Evolutionary conservation across 176 grass and related monocot species (phyloP), one percentile per base, ranked within the genome.

Genomic region (Cenchrus purpureus): DNA sequence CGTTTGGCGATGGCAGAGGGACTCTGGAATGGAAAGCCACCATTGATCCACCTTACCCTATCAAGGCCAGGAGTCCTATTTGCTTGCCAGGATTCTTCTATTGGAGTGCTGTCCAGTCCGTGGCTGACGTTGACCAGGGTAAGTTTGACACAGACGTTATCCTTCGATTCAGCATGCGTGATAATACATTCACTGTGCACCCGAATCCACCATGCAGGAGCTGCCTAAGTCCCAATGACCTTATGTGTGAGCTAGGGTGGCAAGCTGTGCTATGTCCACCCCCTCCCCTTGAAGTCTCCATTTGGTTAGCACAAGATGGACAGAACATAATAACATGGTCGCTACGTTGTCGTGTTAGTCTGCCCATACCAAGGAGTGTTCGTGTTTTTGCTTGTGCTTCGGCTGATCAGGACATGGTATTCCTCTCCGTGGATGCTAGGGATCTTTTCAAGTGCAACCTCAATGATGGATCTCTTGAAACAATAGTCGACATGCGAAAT

Each of bases 31-130:
- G 73, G 52, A 75, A 40, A 31, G 73, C 28, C 73, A 75, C 73
- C 73, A 19, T 75, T 7, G 73, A 75, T 56, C 73, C 73, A 17
- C 73, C 73, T 12, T 75, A 75, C 51, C 51, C 50, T 34, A 75
- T 56, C 51, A 75, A 56, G 51, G 28, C 8, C 29, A 56, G 50
- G 50, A 75, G 29, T 34, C 73, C 73, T 10, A 56, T 75, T 12
- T 75, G 73, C 13, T 5, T 57, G 28, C 50, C 52, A 10, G 29
- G 52, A 2, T 32, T 12, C 73, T 56, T 75, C 29, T 75, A 56
- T 20, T 75, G 52, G 73, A 57, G 14, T 7, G 72, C 50, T 7
- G 7, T 56, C 73, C 13, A 37, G 8, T 75, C 73, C 4, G 31
- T 76, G 51, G 46, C 71, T 31, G 20, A 52, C 52, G 8, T 3